These are phyloP conservation scores for Eragrostis curvula DNA, from an alignment of 176 grass and related monocot genomes.

Conservation along the genomic window DNA sequence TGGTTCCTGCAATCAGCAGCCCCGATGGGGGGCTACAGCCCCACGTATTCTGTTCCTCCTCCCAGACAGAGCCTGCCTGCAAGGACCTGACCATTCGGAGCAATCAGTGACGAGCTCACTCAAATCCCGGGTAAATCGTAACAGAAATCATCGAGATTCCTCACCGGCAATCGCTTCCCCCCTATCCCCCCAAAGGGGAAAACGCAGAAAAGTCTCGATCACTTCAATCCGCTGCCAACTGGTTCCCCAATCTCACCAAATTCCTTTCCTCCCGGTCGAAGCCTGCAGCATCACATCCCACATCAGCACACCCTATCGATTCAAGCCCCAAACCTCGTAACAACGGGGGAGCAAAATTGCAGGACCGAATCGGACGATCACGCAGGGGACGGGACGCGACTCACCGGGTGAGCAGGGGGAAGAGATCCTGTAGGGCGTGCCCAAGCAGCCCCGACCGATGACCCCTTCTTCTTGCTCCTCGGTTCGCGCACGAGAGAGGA, in stretches of 20 bases:
- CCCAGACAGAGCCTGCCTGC: neutral
- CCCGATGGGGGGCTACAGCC: slow-evolving; percentile 23
- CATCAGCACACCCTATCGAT: neutral
- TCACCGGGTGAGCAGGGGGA: slow-evolving; percentile 17
- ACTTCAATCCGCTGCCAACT: neutral
- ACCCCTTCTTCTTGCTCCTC: slow-evolving; percentile 41
- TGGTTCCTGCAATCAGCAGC: slow-evolving; percentile 1
- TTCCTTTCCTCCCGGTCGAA: neutral
- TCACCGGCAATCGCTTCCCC: neutral
- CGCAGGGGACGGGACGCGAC: neutral
- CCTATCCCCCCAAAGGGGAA: neutral
- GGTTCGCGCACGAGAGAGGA: slow-evolving; percentile 14
- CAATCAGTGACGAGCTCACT: slow-evolving; percentile 6
- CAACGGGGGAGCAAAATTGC: neutral
- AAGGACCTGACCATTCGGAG: neutral
- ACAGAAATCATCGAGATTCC: neutral
- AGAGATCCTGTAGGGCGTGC: neutral
- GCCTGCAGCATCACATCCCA: slow-evolving; percentile 14
- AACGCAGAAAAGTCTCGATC: neutral
- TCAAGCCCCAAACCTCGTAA: neutral
- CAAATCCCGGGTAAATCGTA: neutral
- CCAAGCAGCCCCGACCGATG: neutral
- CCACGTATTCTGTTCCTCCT: neutral
- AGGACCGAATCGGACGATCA: neutral
- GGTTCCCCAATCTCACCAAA: neutral